Evolutionary conservation across 2,329 filamentous ascomycete species (phyloP).

Genomic region (Ascocoryne sarcoides): DNA sequence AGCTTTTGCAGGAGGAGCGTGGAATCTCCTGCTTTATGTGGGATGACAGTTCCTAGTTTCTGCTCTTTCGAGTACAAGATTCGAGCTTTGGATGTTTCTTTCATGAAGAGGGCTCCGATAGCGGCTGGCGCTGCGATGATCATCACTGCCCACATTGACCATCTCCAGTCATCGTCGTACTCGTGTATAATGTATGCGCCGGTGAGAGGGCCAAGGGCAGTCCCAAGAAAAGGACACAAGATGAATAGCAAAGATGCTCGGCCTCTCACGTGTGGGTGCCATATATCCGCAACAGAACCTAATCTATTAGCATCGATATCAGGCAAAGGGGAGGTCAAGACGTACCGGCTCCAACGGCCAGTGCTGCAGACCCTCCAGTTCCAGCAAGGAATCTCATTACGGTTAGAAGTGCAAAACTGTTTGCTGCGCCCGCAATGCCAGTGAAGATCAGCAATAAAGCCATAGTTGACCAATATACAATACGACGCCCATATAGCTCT

Average conservation of each 20-base stretch:
- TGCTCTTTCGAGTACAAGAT: conserved; percentile 17
- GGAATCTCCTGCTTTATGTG: conserved; percentile 13
- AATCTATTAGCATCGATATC: conserved; percentile 1
- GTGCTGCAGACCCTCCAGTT: conserved; percentile 42
- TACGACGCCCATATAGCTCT: conserved; percentile 52
- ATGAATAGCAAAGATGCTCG: conserved; percentile 18
- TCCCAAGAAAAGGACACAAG: conserved; percentile 22
- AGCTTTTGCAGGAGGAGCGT: conserved; percentile 15
- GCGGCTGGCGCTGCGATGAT: conserved; percentile 28
- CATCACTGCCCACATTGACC: conserved; percentile 19
- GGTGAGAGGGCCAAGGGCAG: conserved; percentile 19
- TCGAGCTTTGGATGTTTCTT: conserved; percentile 22
- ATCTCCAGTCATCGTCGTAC: conserved; percentile 22
- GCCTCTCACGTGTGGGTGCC: conserved; percentile 29
- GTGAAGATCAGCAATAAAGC: conserved; percentile 51
- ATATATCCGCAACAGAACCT: conserved; percentile 40
- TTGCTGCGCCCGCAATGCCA: conserved; percentile 45
- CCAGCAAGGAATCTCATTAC: conserved; percentile 60
- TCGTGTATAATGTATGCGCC: conserved; percentile 27
- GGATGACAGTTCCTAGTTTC: conserved; percentile 27
- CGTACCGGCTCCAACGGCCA: conserved; percentile 22
- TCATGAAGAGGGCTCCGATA: conserved; percentile 33
- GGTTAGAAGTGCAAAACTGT: conserved; percentile 50
- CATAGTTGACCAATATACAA: conserved; percentile 51
- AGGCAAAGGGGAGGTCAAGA: neutral